Base-by-base conservation (phyloP, 2,329 filamentous ascomycete genomes). In the Stachybotrys chartarum region DNA sequence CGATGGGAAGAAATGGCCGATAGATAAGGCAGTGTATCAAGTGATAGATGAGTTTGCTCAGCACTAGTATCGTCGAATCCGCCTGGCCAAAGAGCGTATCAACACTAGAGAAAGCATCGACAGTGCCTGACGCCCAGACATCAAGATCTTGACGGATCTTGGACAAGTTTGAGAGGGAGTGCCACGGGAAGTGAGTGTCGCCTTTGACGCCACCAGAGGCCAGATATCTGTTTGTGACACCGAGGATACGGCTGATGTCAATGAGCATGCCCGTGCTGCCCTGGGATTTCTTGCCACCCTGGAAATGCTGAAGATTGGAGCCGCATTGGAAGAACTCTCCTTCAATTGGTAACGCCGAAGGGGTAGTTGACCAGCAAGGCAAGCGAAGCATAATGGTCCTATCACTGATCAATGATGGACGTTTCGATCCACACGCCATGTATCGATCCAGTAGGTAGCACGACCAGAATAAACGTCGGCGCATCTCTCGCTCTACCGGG, bases 111-210 rank as follows among this genome's bases (percentile, higher is more conserved):
- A 94, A 94, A 8, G 88, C 81, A 58, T 91, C 87, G 59, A 90
- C 86, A 1, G 89, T 91, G 11, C 88, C 89, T 0, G 88, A 85
- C 1, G 89, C 88, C 91, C 91, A 96, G 35, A 89, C 81, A 65
- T 95, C 90, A 30, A 96, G 77, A 64, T 94, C 89, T 60, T 92
- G 88, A 32, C 90, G 82, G 60, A 96, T 94, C 66, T 91, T 91
- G 53, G 90, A 94, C 2, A 95, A 77, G 58, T 88, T 92, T 6
- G 91, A 95, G 18, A 92, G 78, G 1, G 89, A 85, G 67, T 95
- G 90, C 91, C 91, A 96, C 10, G 91, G 91, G 60, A 95, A 95
- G 68, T 95, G 90, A 0, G 90, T 91, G 66, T 95, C 90, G 32
- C 90, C 90, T 71, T 93, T 94, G 55, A 94, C 89, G 39, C 91